Evolutionary conservation across 495 filamentous ascomycete species (phyloP).

Genomic region (Penicillium fimorum): DNA sequence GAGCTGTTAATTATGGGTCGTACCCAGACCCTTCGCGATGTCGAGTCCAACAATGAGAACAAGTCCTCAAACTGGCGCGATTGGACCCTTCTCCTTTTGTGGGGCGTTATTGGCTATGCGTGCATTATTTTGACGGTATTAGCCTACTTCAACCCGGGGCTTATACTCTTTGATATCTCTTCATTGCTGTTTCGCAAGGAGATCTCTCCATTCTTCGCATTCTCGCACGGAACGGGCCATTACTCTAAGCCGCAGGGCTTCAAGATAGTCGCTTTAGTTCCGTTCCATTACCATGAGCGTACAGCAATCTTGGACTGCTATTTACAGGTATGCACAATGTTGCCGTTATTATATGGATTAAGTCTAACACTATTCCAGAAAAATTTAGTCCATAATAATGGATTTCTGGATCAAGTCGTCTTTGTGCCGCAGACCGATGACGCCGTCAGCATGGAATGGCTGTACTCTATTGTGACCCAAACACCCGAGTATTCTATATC

Average conservation of each 20-base stretch:
- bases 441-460: constrained; percentile 45
- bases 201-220: constrained; percentile 33
- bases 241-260: constrained; percentile 45
- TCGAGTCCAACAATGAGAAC: constrained; percentile 21
- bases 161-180: constrained; percentile 24
- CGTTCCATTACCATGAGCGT: constrained; percentile 45
- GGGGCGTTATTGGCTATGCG: constrained; percentile 29
- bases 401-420: constrained; percentile 52
- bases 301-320: constrained; percentile 56
- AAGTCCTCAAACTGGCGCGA: constrained; percentile 21
- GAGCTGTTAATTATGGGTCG: constrained; percentile 27
- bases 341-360: not conserved
- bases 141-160: constrained; percentile 23
- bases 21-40: constrained; percentile 11
- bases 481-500: constrained; percentile 31
- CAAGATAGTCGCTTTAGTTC: constrained; percentile 50
- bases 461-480: constrained; percentile 30
- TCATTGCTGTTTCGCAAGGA: constrained; percentile 27
- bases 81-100: constrained; percentile 23
- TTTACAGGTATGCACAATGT: constrained; percentile 32
- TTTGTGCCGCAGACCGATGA: constrained; percentile 53
- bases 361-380: constrained; percentile 28
- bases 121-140: constrained; percentile 25
- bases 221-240: constrained; percentile 27
- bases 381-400: constrained; percentile 52